phyloP scores from a whole-genome alignment of 441 rosid genomes.

The Capsella rubella region DNA sequence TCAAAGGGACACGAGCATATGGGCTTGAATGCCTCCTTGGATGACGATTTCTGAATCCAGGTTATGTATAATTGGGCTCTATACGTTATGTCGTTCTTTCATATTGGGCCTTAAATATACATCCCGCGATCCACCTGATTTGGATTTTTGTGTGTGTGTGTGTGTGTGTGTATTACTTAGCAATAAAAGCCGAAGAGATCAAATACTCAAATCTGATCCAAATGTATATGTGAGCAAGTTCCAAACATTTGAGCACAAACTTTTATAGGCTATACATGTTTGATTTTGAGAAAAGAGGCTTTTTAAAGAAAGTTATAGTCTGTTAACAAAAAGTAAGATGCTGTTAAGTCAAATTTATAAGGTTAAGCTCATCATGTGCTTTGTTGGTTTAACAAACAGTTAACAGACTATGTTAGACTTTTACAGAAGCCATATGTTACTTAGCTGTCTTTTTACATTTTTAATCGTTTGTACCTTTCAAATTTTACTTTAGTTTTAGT shows the following conservation, averaged over 20 bases:
- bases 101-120: neutral
- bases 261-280: neutral
- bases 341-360: neutral
- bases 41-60: no score
- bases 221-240: neutral
- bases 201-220: no score
- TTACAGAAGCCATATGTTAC: slow-evolving; percentile 8
- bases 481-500: neutral
- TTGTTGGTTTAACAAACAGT: neutral
- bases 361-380: slow-evolving; percentile 21
- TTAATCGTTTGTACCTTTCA: neutral
- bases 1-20: neutral
- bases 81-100: neutral
- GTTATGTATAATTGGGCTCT: neutral
- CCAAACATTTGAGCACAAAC: slow-evolving; percentile 21
- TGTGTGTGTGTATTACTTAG: no score
- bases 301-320: neutral
- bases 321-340: neutral
- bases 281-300: neutral
- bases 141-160: no score
- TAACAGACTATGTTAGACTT: neutral
- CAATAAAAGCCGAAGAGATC: no score
- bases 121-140: neutral
- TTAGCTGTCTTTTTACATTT: neutral
- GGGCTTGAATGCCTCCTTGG: neutral